A percentile compares a stretch with the other conserved stretches of the same genome.
Evolutionary conservation across 768 basidiomycete genomes (phyloP).

Genomic region (Tricholoma hemisulphureum): DNA sequence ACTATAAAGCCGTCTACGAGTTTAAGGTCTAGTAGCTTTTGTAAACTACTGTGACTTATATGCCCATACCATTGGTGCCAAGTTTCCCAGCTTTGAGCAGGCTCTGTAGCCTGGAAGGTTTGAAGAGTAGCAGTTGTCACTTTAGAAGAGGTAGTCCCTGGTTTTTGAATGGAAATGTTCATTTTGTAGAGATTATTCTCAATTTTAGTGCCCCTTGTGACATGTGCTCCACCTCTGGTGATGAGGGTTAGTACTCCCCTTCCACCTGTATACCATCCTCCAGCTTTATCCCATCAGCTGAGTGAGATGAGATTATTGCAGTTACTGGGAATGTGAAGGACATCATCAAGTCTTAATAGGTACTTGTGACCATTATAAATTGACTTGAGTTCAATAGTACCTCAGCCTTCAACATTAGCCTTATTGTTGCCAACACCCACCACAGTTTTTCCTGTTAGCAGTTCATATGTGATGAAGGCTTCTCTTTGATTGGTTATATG

Average conservation of each 20-base stretch:
- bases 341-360: neutral
- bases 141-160: no score
- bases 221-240: neutral
- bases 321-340: neutral
- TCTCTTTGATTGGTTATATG: no score
- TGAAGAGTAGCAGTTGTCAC: no score
- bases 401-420: neutral
- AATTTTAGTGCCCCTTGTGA: neutral
- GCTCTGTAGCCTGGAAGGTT: neutral
- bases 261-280: neutral
- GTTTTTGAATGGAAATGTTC: neutral
- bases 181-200: neutral
- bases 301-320: constrained; percentile 6
- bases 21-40: neutral
- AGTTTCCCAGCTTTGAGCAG: neutral
- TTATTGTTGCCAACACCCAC: neutral
- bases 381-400: neutral
- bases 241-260: neutral
- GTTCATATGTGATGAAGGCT: no score
- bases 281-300: no score
- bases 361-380: neutral
- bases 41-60: constrained; percentile 1
- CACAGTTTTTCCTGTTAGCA: neutral
- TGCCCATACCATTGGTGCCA: constrained; percentile 6
- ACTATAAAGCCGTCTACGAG: constrained; percentile 7